Evolutionary conservation across 2,329 filamentous ascomycete species (phyloP), one percentile per base, ranked within the genome.

Genomic region (Clonostachys chloroleuca): DNA sequence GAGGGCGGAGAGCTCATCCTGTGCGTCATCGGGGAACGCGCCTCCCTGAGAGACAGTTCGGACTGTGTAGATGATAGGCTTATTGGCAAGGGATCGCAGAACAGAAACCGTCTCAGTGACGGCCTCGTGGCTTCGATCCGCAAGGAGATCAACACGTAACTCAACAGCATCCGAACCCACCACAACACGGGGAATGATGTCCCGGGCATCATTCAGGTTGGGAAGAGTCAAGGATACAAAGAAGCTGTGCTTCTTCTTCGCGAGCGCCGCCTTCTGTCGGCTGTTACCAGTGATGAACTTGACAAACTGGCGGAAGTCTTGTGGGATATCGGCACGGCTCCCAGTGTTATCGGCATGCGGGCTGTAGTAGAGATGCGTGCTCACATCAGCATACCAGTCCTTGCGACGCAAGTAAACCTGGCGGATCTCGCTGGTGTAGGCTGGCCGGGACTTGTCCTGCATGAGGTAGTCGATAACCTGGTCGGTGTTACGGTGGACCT

Each of bases 151-250:
- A 5, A 96, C 89, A n/a, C 94, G 83, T 45, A 99, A 70, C 66
- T 99, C 94, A 12, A 97, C 89, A 4, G 92, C 94, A 68, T 99
- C 92, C 8, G 89, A 87, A 5, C 94, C 94, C 39, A 95, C 83
- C 12, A 87, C 83, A 40, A 91, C 86, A 45, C 82, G 74, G 2
- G 85, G 83, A 41, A 99, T 74, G 30, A 85, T 70, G 17, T 83
- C 74, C 9, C 82, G 63, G 33, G 84, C 80, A 17, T 80, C 70
- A 12, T 78, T 72, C 14, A 97, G 71, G 55, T 89, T 81, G 2
- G 92, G 89, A 45, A 94, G 73, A 1, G 94, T 97, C 43, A 99
- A 71, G 9, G 92, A 92, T 18, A 97, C 88, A 58, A 99, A 99
- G 73, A 95, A 97, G 17, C 89, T 94, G 43, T 89, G 81, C 54